Conservation (phyloP, 306 rosid species). For the Canavalia gladiata region DNA sequence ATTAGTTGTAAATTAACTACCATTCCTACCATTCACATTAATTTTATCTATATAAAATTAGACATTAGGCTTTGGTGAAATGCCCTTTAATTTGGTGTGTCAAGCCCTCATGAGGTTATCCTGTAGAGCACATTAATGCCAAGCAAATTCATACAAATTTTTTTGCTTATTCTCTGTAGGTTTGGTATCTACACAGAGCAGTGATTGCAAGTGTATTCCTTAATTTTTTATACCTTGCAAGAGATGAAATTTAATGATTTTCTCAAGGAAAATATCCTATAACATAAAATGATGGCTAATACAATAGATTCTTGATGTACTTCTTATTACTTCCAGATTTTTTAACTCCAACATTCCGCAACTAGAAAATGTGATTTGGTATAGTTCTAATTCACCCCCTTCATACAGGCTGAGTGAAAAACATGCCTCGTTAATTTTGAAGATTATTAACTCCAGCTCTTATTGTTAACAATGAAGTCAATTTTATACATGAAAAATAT, state of each 20-base stretch:
- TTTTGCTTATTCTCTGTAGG: background rate
- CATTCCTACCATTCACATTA: background rate
- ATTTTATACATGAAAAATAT: background rate
- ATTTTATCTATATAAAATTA: background rate
- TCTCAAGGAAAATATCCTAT: background rate
- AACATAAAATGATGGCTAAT: background rate
- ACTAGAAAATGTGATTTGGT: background rate
- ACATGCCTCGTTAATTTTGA: background rate
- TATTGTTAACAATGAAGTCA: background rate
- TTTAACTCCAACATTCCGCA: background rate
- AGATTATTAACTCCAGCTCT: no score
- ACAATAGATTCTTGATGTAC: background rate
- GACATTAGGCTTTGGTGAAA: background rate
- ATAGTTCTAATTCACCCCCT: no score
- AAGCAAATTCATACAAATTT: background rate
- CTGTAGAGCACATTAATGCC: background rate
- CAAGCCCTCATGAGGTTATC: background rate
- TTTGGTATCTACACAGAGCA: background rate
- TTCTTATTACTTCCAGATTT: background rate
- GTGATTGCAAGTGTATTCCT: background rate
- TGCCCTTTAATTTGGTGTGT: background rate
- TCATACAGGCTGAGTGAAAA: no score
- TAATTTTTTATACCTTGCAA: background rate
- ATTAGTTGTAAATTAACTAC: background rate
- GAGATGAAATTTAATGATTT: conserved; percentile 17